phyloP scores from a whole-genome alignment of 1,284 basidiomycete genomes.

The Wolfiporia cocos region DNA sequence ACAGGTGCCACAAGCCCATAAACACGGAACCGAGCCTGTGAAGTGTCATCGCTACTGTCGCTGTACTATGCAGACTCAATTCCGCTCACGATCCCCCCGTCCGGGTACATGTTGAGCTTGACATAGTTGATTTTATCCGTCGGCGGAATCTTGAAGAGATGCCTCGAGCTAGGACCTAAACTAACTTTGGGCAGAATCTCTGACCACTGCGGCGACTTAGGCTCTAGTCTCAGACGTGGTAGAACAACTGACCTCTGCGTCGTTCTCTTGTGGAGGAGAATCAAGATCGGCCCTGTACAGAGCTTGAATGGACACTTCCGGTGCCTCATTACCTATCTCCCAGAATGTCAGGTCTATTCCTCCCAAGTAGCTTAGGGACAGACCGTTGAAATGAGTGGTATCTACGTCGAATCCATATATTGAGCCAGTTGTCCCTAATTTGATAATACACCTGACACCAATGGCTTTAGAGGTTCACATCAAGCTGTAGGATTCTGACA shows the following conservation, averaged over 20 bases:
- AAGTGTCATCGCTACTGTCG: constrained; percentile 1
- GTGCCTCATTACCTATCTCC: constrained; percentile 80
- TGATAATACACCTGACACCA: constrained; percentile 76
- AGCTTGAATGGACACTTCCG: constrained; percentile 70
- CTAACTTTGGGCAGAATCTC: constrained; percentile 70
- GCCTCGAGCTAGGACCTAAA: constrained; percentile 79
- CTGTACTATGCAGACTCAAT: constrained; percentile 12
- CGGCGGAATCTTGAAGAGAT: constrained; percentile 74
- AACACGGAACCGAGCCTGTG: constrained; percentile 79
- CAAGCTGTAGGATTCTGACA: constrained; percentile 14
- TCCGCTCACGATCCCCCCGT: constrained; percentile 92
- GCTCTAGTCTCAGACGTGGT: not conserved
- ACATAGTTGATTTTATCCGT: constrained; percentile 68
- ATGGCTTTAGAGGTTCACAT: not conserved
- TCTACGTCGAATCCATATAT: constrained; percentile 92
- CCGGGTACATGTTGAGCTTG: constrained; percentile 94
- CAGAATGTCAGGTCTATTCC: not conserved
- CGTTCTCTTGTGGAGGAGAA: constrained; percentile 35
- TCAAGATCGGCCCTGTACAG: constrained; percentile 45
- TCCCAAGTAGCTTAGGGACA: not conserved
- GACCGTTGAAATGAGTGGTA: constrained; percentile 90
- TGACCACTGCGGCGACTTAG: constrained; percentile 54
- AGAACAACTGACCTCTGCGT: constrained; percentile 42
- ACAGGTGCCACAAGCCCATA: constrained; percentile 77
- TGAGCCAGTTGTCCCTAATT: constrained; percentile 76